Base-by-base conservation (phyloP, 768 basidiomycete genomes). In the Leccinellum albellum region DNA sequence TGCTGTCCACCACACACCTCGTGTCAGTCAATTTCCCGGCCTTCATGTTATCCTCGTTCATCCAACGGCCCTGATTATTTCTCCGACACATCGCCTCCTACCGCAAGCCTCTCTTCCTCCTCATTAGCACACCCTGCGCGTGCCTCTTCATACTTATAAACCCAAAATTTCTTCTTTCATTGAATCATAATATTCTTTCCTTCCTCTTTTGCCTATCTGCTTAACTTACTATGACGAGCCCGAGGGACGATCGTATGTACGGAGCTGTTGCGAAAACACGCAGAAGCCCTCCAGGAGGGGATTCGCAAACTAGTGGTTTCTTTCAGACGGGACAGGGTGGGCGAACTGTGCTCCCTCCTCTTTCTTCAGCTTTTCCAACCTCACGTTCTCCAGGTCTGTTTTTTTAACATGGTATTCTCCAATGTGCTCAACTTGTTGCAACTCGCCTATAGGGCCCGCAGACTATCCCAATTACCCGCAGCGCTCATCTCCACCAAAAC, bases 351-450 rank as follows among this genome's bases (percentile, higher is more conserved):
- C 84, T 89, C 75, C 88, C 88, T 86, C 85, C 88, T 84, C 79
- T 89, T 82, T 82, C 84, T 84, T 80, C 85, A 76, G 83, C 83
- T 69, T 87, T 88, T 86, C 87, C 87, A 87, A 85, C 83, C 85
- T 89, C 85, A 87, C 87, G 80, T 84, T 87, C 86, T 87, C 83
- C 88, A 89, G 88, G 88, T 89, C 84, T 82, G 88, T 88, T 80
- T 75, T 74, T 75, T 76, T 79, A 75, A 42, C 78, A 69, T 79
- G 74, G 76, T 80, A 73, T 80, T 73, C 69, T 73, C 69, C 79
- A 77, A 77, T 75, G 67, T 75, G 76, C 82, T 85, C 82, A 85
- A 83, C 76, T 74, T 76, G 73, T 71, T 75, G 74, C 76, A 72
- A 80, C 78, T 65, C 73, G 68, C 76, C 71, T 78, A 75, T 74